Evolutionary conservation across 2,329 filamentous ascomycete species (phyloP).

Genomic region (Ophiostoma novo-ulmi): DNA sequence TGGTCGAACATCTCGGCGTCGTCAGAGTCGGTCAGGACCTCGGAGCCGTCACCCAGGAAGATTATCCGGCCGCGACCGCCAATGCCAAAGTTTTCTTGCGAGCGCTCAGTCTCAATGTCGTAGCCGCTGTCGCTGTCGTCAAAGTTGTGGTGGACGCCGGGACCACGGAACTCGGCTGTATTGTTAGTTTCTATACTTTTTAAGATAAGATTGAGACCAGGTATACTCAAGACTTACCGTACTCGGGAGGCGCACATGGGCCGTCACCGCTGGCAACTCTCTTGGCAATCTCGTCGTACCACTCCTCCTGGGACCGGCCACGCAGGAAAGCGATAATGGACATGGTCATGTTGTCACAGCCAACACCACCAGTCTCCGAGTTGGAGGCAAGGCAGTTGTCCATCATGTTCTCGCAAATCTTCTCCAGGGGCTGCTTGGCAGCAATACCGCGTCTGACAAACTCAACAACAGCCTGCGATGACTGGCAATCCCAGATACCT

Average conservation of each 20-base stretch:
- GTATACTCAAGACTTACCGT: constrained; percentile 80
- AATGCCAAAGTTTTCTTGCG: constrained; percentile 57
- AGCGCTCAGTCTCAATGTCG: constrained; percentile 66
- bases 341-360: constrained; percentile 99
- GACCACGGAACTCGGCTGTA: constrained; percentile 77
- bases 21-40: constrained; percentile 81
- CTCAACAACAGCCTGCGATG: constrained; percentile 93
- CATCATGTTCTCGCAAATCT: constrained; percentile 99
- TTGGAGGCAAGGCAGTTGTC: constrained; percentile 98
- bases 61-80: constrained; percentile 81
- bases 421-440: constrained; percentile 87
- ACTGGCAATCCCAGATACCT: constrained; percentile 99
- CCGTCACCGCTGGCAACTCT: constrained; percentile 95
- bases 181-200: constrained; percentile 7
- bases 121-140: constrained; percentile 75
- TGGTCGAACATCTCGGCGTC: constrained; percentile 94
- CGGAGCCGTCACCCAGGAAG: constrained; percentile 89
- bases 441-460: constrained; percentile 95
- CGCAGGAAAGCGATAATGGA: constrained; percentile 80
- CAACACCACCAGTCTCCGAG: constrained; percentile 94
- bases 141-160: constrained; percentile 74
- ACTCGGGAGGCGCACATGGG: constrained; percentile 97
- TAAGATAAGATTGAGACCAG: background rate
- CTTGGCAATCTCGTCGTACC: constrained; percentile 94
- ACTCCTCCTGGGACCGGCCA: constrained; percentile 92